Base-by-base conservation (phyloP, 352 stramenopile genomes). In the Globisporangium barbulae region DNA sequence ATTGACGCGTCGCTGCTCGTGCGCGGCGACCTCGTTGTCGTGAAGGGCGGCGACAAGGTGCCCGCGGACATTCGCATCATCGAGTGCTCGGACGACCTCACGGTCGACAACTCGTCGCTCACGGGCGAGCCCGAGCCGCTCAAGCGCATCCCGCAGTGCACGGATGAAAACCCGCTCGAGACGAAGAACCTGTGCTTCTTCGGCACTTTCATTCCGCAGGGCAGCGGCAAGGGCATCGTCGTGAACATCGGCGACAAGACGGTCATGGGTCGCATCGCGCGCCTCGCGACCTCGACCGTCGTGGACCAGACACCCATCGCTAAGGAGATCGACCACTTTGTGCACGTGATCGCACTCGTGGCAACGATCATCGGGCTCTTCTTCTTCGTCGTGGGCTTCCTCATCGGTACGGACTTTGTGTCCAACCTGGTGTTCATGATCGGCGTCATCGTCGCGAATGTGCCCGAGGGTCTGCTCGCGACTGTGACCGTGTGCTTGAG, bases 371-470 rank as follows among this genome's bases (percentile, higher is more conserved):
- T 89, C 22, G 81, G 75, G 30, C 66, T 86, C 19, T 74, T 86
- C 54, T 86, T 90, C 61, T 86, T 90, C 55, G 68, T 81, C 22
- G 72, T 89, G 35, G 75, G 79, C 39, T 72, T 89, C 33, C 66
- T 74, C 56, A 84, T 88, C 50, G 79, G 78, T 15, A 73, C 66
- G 2, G 71, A 83, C 55, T 72, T 79, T 39, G 62, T 88, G 33
- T 79, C 68, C 7, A 90, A 87, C 61, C 91, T 96, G 77, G 97
- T 97, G 61, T 97, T 97, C 67, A 97, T 98, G 89, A 98, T 98
- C 59, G 93, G 90, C 64, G 97, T 98, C 61, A 98, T 98, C 57
- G 91, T 98, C 2, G 94, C 94, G n/a, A 98, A 97, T 67, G 91
- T 98, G 15, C 94, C 93, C 0, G 89, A 98, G 71, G 94, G 93